These are phyloP conservation scores for Pythium rhizo-oryzae DNA, from an alignment of 352 stramenopile species.

Conservation along the genomic window DNA sequence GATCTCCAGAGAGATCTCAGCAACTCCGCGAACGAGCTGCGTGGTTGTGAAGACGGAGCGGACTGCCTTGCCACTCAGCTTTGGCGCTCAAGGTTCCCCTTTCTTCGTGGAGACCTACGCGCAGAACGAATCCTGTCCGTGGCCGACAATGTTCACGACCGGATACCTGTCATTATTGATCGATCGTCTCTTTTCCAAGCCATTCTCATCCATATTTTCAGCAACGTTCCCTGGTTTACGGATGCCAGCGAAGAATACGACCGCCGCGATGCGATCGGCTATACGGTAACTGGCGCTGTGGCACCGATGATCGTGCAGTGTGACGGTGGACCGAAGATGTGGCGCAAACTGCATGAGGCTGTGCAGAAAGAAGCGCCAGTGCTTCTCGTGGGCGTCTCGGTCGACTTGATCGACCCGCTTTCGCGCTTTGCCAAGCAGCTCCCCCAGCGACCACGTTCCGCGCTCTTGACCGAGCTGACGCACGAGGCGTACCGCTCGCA, in stretches of 20 bases:
- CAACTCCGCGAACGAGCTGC: neutral
- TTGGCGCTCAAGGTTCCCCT: conserved; percentile 44
- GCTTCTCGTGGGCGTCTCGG: conserved; percentile 20
- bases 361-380: conserved; percentile 16
- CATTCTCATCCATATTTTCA: conserved; percentile 57
- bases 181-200: conserved; percentile 41
- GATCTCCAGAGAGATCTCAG: neutral
- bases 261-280: conserved; percentile 15
- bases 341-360: conserved; percentile 21
- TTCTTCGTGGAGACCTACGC: conserved; percentile 26
- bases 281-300: conserved; percentile 10
- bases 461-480: conserved; percentile 17
- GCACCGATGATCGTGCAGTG: conserved; percentile 26
- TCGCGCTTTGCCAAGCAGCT: conserved; percentile 7
- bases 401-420: conserved; percentile 9
- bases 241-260: conserved; percentile 26
- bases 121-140: conserved; percentile 25
- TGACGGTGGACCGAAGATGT: conserved; percentile 31
- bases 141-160: conserved; percentile 39
- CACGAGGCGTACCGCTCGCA: conserved; percentile 16
- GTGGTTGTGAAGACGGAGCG: neutral
- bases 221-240: conserved; percentile 36
- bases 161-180: conserved; percentile 52
- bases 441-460: neutral
- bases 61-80: conserved; percentile 20